Evolutionary conservation across 345 rosid species (phyloP), one percentile per base, ranked within the genome.

Genomic region (Salix caprea): DNA sequence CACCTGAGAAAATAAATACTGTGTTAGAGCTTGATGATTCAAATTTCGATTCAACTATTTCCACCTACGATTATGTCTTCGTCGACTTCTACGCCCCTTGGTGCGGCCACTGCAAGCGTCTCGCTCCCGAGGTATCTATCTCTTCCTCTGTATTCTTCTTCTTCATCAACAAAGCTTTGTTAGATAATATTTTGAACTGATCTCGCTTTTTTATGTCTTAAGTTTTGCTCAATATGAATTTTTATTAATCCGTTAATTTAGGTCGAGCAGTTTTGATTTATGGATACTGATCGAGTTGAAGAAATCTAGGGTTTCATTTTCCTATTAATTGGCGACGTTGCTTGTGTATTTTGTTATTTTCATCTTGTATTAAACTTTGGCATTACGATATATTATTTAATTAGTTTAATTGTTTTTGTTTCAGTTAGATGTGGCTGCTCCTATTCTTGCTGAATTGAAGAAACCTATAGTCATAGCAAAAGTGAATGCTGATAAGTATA

Each of bases 81-180:
- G 93, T 93, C 42, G 93, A 91, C 82, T 95, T 95, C 85, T 95
- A 93, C 76, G 98, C 98, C 72, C 99, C 99, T 2, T 93, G 99
- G 99, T 95, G 99, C 82, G 92, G 93, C 81, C 98, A 95, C 90
- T 93, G 98, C 94, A 87, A 95, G 84, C 96, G 89, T 30, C 99
- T 95, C 48, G 81, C 90, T 40, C 99, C 97, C 37, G 90, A 95
- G 99, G 99, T 92, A 71, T 67, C 61, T 37, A 56, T 32, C 65
- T 18, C 46, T 44, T 18, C 3, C 65, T 66, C n/a, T n/a, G 13
- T 6, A 15, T 69, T 24, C 54, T 12, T 66, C 19, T 66, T 36
- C 28, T 30, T 19, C 39, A 16, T 36, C 28, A 60, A 3, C 4
- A 28, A 60, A 60, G 65, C 21, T 60, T 24, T 60, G 12, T 5